Evolutionary conservation across 805 yeast species (phyloP), one percentile per base, ranked within the genome.

Genomic region (Blastobotrys chiropterorum): DNA sequence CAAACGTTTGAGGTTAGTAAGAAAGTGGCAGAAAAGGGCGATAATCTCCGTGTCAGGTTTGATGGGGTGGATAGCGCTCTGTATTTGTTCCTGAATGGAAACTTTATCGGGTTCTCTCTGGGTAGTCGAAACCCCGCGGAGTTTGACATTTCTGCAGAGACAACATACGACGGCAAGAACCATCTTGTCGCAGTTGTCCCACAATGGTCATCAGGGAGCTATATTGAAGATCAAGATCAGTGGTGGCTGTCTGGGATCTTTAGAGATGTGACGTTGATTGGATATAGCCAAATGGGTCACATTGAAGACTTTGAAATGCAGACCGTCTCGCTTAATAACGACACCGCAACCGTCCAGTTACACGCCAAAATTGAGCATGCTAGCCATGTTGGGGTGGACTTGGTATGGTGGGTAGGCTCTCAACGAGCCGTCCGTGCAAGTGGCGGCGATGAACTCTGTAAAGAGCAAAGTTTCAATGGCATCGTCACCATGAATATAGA

Each of bases 161-260:
- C 53, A 26, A 22, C 57, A 4, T 38, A 42, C 11, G 17, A 39
- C 38, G 49, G 26, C 8, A 47, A 51, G 47, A 56, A 52, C n/a
- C 31, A 40, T 22, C 44, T 67, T 17, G 49, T 57, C 41, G 68
- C 66, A 5, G 59, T 64, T 26, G 72, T 69, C 3, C 63, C 61
- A 43, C 69, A 67, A 55, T 69, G 69, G 65, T 62, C 67, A 8
- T 63, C 62, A 34, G 67, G 69, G 3, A 52, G 66, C 26, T 67
- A 67, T 50, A 62, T 68, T 38, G 72, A 68, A 51, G 73, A 69
- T 53, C 73, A 70, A 54, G 73, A 70, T 53, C 71, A 67, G 58
- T 70, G 72, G 72, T 68, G 72, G 71, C 52, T 70, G 38, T 67
- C 71, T 40, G 73, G 73, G 14, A 70, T 70, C 6, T 70, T 65